Percentiles rank a stretch among this genome's conserved stretches.
phyloP scores from a whole-genome alignment of 2,329 filamentous ascomycete genomes.

The Cladobotryum protrusum region DNA sequence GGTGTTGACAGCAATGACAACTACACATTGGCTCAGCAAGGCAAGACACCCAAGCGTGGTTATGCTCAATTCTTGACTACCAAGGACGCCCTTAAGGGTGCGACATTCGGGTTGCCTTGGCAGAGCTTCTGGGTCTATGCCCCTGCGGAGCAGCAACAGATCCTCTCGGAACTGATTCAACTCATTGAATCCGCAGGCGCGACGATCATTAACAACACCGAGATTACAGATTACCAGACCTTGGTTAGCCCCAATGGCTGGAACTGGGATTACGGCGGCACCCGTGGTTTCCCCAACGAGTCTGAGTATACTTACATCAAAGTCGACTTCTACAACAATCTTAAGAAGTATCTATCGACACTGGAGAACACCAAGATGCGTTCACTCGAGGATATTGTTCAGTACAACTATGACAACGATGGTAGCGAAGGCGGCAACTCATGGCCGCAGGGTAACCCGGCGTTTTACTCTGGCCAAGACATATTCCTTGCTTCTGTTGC shows the following conservation, averaged over 20 bases:
- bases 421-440: slow-evolving; percentile 62
- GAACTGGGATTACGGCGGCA: slow-evolving; percentile 65
- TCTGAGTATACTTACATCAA: slow-evolving; percentile 70
- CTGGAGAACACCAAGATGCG: slow-evolving; percentile 55
- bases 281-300: slow-evolving; percentile 60
- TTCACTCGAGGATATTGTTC: slow-evolving; percentile 58
- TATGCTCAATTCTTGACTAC: slow-evolving; percentile 52
- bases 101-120: slow-evolving; percentile 67
- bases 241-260: slow-evolving; percentile 63
- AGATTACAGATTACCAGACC: slow-evolving; percentile 56
- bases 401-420: slow-evolving; percentile 57
- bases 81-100: slow-evolving; percentile 49
- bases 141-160: slow-evolving; percentile 46
- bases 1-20: slow-evolving; percentile 59
- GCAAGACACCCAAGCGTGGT: slow-evolving; percentile 46
- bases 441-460: slow-evolving; percentile 47
- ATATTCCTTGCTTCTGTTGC: slow-evolving; percentile 58
- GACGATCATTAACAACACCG: slow-evolving; percentile 62
- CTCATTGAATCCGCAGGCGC: slow-evolving; percentile 56
- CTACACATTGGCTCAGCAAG: slow-evolving; percentile 54
- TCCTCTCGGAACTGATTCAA: slow-evolving; percentile 42
- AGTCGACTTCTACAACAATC: slow-evolving; percentile 59
- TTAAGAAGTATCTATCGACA: slow-evolving; percentile 56
- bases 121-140: slow-evolving; percentile 62
- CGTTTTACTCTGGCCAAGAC: slow-evolving; percentile 66